These are phyloP conservation scores for Colletotrichum sp. DNA, from an alignment of 2,329 filamentous ascomycete genomes.

Conservation along the genomic window DNA sequence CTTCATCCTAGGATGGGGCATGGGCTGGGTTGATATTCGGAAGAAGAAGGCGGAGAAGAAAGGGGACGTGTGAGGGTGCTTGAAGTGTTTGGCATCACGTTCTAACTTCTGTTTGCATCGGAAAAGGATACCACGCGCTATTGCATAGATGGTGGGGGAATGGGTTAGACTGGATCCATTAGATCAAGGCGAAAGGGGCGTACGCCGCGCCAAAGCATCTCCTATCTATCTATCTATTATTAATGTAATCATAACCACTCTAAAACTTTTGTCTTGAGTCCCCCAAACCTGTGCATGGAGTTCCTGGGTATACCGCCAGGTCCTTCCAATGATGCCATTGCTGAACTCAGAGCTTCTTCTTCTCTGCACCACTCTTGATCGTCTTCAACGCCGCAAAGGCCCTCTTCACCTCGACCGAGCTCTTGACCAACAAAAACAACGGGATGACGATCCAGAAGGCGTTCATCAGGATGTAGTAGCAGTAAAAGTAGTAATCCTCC, in stretches of 20 bases:
- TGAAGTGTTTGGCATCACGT: not conserved
- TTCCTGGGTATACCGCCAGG: too few species aligned
- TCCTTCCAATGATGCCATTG: rapidly evolving
- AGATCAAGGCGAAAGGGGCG: not conserved
- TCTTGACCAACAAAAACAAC: constrained; percentile 31
- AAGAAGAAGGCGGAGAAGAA: constrained; percentile 30
- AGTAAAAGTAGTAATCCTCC: constrained; percentile 57
- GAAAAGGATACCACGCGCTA: not conserved
- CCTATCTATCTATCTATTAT: not conserved
- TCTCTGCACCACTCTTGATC: not conserved
- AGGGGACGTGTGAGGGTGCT: not conserved
- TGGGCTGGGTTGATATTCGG: constrained; percentile 52
- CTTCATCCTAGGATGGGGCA: constrained; percentile 43
- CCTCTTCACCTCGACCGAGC: constrained; percentile 26
- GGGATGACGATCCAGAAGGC: constrained; percentile 60
- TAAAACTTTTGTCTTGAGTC: not conserved
- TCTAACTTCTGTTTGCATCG: not conserved
- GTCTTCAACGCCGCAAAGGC: constrained; percentile 32
- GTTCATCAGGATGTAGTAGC: constrained; percentile 58
- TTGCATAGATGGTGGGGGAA: not conserved
- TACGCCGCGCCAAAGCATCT: not conserved
- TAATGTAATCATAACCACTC: not conserved
- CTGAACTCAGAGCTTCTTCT: not conserved
- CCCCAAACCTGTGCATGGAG: too few species aligned
- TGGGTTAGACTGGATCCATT: not conserved